phyloP scores from a whole-genome alignment of 345 rosid genomes.

The Cardamine occulta region DNA sequence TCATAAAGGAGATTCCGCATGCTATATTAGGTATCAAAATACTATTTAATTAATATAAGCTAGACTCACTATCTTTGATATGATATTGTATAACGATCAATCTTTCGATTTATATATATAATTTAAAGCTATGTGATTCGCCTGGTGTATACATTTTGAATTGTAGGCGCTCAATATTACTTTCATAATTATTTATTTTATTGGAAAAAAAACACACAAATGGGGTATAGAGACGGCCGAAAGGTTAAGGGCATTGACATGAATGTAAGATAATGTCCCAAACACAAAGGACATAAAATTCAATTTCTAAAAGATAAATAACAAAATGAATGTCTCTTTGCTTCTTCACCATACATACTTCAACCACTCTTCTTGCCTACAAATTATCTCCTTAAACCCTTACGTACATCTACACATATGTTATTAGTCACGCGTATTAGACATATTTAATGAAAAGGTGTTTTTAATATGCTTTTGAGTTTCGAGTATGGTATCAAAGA shows the following conservation, averaged over 20 bases:
- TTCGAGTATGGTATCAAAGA: not conserved
- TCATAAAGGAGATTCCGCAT: conserved; percentile 17
- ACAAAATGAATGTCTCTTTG: conserved; percentile 31
- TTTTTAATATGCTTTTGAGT: not conserved
- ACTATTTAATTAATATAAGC: not conserved
- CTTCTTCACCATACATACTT: conserved; percentile 22
- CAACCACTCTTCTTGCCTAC: conserved; percentile 43
- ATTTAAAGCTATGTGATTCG: conserved; percentile 7
- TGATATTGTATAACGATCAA: not conserved
- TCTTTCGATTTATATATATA: not conserved
- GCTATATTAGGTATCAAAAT: conserved; percentile 2
- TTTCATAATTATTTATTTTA: not conserved
- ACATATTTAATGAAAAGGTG: not conserved
- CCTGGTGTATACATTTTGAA: conserved; percentile 32
- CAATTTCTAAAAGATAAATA: conserved; percentile 23
- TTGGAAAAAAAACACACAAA: conserved; percentile 14
- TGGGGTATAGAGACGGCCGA: conserved; percentile 36
- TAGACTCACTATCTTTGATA: not conserved
- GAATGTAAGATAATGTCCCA: conserved; percentile 44
- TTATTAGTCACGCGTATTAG: not conserved
- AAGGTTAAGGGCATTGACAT: conserved; percentile 31
- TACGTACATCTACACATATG: not conserved
- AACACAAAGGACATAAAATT: conserved; percentile 29
- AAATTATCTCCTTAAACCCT: conserved; percentile 9
- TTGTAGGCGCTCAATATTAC: conserved; percentile 34